Percentiles rank a stretch among this genome's conserved stretches.
These are phyloP conservation scores for Saturnispora quitensis DNA, from an alignment of 805 yeast species.

Conservation along the genomic window DNA sequence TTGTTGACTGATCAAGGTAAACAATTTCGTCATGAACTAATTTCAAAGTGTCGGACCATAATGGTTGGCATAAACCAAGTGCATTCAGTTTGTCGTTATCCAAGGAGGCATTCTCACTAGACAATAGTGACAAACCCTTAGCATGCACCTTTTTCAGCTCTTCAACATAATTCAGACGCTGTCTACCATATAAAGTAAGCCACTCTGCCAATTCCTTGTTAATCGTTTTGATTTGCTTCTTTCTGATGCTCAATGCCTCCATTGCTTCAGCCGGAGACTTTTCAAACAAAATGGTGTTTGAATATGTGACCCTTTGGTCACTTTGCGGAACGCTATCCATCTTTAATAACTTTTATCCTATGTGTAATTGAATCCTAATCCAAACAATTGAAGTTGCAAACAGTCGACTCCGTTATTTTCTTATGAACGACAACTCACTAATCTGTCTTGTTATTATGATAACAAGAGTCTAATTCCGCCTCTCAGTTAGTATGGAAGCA, in stretches of 20 bases:
- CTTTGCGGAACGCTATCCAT: conserved; percentile 6
- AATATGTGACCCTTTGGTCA: conserved; percentile 25
- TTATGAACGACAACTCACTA: not conserved
- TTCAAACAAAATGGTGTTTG: conserved; percentile 27
- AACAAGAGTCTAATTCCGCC: not conserved
- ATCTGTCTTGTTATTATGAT: not conserved
- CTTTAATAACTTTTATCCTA: not conserved
- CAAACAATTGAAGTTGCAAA: not conserved
- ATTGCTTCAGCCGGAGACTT: conserved; percentile 51
- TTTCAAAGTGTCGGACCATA: conserved; percentile 37
- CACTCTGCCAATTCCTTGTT: conserved; percentile 56
- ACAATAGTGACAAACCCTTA: conserved; percentile 29
- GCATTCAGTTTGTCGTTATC: conserved; percentile 42
- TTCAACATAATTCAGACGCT: conserved; percentile 38
- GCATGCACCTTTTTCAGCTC: conserved; percentile 34
- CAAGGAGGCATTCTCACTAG: conserved; percentile 30
- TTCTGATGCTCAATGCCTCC: conserved; percentile 49
- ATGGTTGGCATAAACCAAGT: conserved; percentile 34
- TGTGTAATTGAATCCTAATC: not conserved
- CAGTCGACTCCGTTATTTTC: not conserved
- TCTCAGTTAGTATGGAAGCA: not conserved
- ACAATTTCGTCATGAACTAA: conserved; percentile 38
- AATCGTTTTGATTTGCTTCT: conserved; percentile 42
- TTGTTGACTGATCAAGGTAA: conserved; percentile 37
- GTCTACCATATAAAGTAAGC: conserved; percentile 44